A percentile compares a stretch with the other conserved stretches of the same genome.
Conservation (phyloP, 805 yeast genomes). For the Blastobotrys muscicola region DNA sequence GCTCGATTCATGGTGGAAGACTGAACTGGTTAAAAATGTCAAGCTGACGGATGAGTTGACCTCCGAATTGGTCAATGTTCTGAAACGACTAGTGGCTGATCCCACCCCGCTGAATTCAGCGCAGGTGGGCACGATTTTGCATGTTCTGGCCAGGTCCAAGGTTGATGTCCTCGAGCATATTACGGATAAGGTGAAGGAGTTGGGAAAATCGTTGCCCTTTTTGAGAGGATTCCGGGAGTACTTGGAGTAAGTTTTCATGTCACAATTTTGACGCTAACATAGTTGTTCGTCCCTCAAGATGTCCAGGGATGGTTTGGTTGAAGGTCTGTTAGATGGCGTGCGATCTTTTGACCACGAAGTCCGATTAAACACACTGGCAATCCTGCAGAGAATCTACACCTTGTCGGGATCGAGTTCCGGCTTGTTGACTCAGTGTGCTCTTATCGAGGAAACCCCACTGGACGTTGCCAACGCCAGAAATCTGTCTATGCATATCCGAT, state of each 20-base stretch:
- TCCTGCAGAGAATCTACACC: slow-evolving; percentile 8
- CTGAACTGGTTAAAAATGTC: background rate
- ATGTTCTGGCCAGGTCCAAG: background rate
- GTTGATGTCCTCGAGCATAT: no score
- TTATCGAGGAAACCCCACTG: slow-evolving; percentile 66
- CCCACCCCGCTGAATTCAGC: background rate
- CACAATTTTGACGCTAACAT: no score
- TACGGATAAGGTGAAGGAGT: no score
- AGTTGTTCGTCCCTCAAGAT: background rate
- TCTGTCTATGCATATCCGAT: slow-evolving; percentile 60
- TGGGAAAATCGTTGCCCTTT: no score
- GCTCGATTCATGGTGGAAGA: background rate
- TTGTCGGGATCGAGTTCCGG: slow-evolving; percentile 2
- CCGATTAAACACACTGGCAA: slow-evolving; percentile 43
- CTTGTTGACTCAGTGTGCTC: slow-evolving; percentile 13
- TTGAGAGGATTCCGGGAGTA: no score
- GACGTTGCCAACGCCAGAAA: slow-evolving; percentile 66
- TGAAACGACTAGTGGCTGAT: no score
- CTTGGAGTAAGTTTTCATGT: no score
- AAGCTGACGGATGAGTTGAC: no score
- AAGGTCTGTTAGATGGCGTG: slow-evolving; percentile 1
- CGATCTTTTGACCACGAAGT: slow-evolving; percentile 38
- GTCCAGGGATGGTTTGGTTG: background rate
- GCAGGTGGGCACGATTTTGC: background rate
- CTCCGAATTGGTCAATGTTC: no score